Percentiles rank a stretch among this genome's conserved stretches.
Conservation (phyloP, 2,329 filamentous ascomycete species). For the Pezicula rhizophila region DNA sequence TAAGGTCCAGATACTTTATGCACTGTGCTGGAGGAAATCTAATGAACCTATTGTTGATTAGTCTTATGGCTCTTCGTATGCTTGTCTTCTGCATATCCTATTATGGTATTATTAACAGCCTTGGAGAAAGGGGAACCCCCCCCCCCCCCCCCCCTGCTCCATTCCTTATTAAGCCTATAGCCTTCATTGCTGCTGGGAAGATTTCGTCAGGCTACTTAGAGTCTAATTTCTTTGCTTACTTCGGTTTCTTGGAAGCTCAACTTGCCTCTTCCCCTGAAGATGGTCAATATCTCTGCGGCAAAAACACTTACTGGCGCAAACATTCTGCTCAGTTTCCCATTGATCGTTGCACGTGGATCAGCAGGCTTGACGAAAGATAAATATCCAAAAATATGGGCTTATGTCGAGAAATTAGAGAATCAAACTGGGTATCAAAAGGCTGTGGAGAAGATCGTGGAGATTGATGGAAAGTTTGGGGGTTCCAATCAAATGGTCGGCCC, state of each 20-base stretch:
- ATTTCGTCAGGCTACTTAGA: conserved; percentile 39
- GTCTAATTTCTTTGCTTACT: conserved; percentile 40
- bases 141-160: conserved; percentile 53
- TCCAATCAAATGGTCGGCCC: background rate
- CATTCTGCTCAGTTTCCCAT: conserved; percentile 44
- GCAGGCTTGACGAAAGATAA: conserved; percentile 31
- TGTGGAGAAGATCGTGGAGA: conserved; percentile 42
- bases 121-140: too few species aligned
- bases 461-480: conserved; percentile 27
- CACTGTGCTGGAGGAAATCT: conserved; percentile 82
- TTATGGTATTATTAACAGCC: background rate
- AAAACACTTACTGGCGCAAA: conserved; percentile 43
- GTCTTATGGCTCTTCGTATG: conserved; percentile 51
- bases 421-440: conserved; percentile 38
- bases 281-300: conserved; percentile 45
- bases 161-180: conserved; percentile 65
- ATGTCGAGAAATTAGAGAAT: conserved; percentile 36
- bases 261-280: conserved; percentile 37
- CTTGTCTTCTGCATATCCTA: conserved; percentile 6
- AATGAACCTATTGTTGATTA: conserved; percentile 64
- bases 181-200: conserved; percentile 43
- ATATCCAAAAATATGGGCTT: conserved; percentile 41
- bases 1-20: conserved; percentile 63
- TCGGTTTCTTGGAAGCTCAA: conserved; percentile 44
- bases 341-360: conserved; percentile 35